Base-by-base conservation (phyloP, 83 land plant species). In the Larix sibirica region DNA sequence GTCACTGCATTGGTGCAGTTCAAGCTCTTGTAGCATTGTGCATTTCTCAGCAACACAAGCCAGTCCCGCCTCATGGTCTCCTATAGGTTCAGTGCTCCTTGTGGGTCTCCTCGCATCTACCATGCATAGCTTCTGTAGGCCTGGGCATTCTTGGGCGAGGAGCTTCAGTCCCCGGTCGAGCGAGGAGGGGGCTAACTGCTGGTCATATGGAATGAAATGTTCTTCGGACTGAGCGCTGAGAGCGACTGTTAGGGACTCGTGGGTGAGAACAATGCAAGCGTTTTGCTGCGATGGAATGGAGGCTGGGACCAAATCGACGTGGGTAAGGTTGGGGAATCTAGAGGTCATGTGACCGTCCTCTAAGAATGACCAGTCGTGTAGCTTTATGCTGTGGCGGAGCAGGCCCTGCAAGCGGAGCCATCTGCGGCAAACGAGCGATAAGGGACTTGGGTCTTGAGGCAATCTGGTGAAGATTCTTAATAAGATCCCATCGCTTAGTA, bases 1-100 rank as follows among this genome's bases (percentile, higher is more conserved):
- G 50, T 95, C 96, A 5, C 84, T 85, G 78, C 98, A 93, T 63
- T 84, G 88, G 69, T 89, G 91, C 69, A 96, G 73, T 84, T 93
- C 98, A 79, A 96, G 73, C 79, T 95, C 95, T 70, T 90, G 95
- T 83, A 95, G 71, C 80, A 88, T 85, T 18, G 66, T 40, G 79
- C 98, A 94, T 64, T 44, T 77, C 18, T 82, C 70, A 0, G 96
- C 95, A 7, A 94, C 76, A 21, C 84, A 64, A 9, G 84, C 60
- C 82, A 95, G 84, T 54, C 95, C 95, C 1, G 79, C 63, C 60
- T 87, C 92, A 12, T 86, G 62, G 17, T 28, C 77, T 58, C 12
- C 42, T 9, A n/a, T 26, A 24, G 12, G 36, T 38, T 26, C 59
- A 24, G 36, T 7, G 36, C 23, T 70, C 81, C 13, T 59, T 80